These are phyloP conservation scores for Talaromyces verruculosus DNA, from an alignment of 2,329 filamentous ascomycete species.

Conservation along the genomic window DNA sequence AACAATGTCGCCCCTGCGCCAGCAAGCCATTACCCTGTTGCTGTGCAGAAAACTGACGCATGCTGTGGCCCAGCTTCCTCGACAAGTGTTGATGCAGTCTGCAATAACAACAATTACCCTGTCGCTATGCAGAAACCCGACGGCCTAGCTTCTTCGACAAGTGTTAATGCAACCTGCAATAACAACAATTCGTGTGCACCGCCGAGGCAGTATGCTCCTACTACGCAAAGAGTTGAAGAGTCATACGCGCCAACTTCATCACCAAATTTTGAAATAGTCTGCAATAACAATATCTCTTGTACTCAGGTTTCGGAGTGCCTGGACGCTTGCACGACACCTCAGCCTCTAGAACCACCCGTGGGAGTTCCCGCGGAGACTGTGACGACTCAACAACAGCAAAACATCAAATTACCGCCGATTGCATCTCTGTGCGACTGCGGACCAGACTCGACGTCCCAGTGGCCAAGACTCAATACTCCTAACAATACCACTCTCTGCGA, in stretches of 20 bases:
- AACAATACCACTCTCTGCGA: conserved; percentile 40
- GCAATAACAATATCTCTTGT: conserved; percentile 1
- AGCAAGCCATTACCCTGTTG: background rate
- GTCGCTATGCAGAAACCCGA: background rate
- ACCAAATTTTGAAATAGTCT: background rate
- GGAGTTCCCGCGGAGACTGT: background rate
- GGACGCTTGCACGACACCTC: background rate
- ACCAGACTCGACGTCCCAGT: conserved; percentile 19
- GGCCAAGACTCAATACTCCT: conserved; percentile 28
- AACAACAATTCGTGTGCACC: background rate
- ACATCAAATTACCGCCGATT: conserved; percentile 15
- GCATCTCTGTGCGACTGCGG: conserved; percentile 20
- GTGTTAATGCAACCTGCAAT: background rate
- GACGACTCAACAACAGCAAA: conserved; percentile 9
- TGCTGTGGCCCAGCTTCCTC: background rate
- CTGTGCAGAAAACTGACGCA: background rate
- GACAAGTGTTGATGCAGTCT: background rate
- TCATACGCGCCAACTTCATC: background rate
- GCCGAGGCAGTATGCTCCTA: background rate
- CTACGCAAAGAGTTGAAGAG: background rate
- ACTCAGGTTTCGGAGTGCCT: background rate
- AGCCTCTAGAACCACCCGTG: background rate
- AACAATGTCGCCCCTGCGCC: background rate
- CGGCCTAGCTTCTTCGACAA: background rate
- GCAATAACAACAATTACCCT: background rate